Base-by-base conservation (phyloP, 805 yeast species). In the Ascoidea asiatica region DNA sequence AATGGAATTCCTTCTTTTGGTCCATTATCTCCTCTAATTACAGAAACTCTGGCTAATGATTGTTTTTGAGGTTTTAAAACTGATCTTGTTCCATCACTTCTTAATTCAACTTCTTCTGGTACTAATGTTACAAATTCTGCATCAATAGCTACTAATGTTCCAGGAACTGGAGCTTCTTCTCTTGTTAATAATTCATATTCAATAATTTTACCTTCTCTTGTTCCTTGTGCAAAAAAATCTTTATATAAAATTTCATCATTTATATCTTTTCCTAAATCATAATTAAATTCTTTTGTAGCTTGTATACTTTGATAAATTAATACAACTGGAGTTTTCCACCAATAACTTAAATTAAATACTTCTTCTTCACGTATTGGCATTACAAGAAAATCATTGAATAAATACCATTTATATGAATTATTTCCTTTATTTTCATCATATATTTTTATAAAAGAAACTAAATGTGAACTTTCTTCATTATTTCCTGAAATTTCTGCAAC, bases 351-450 rank as follows among this genome's bases (percentile, higher is more conserved):
- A 56, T 87, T 76, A 41, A 88, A 67, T 0, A 84, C 97, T 52
- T 92, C 97, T 13, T 70, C 72, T 52, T 81, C 85, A 1, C 80
- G 70, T 1, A 92, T 69, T 20, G 77, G 79, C 53, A 77, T 73
- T 15, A 89, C 97, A 50, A 92, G 64, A 61, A 90, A 92, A 60
- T 92, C 97, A 57, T 92, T 92, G 59, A 92, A 87, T 56, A 92
- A 59, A 55, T 71, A 77, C 98, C 98, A 92, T 23, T 58, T 45
- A 17, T 49, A 52, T 56, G 44, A 42, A 37, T 51, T 58, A 43
- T 60, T 62, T 4, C 41, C 46, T 7, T 54, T 50, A 7, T 51
- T 36, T 4, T 52, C 49, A 41, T 69, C 69, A 15, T 61, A 64
- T 4, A 76, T 62, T 48, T 70, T 70, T 2, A 73, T 69, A 51